phyloP scores from a whole-genome alignment of 2,329 filamentous ascomycete genomes.

The Fusarium scirpi region DNA sequence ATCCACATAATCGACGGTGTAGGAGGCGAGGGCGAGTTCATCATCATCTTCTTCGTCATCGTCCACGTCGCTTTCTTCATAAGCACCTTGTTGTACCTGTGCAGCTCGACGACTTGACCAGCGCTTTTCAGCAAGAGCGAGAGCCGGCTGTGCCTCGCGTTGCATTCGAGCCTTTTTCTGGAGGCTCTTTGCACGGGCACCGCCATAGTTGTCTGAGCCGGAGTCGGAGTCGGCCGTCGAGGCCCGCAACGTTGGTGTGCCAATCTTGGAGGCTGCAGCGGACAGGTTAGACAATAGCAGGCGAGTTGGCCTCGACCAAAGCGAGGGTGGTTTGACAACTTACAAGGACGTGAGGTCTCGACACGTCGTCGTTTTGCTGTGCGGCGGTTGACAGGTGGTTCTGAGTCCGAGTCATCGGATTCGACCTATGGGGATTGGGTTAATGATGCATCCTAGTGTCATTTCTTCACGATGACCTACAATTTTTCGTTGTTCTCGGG shows the following conservation, averaged over 20 bases:
- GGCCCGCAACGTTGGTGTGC: conserved; percentile 66
- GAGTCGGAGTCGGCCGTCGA: conserved; percentile 73
- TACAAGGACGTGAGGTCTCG: conserved; percentile 73
- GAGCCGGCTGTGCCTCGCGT: conserved; percentile 73
- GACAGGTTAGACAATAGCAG: conserved; percentile 30
- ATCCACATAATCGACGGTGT: conserved; percentile 76
- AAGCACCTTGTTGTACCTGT: conserved; percentile 72
- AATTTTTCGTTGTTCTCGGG: conserved; percentile 68
- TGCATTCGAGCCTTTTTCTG: conserved; percentile 84
- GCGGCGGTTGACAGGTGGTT: conserved; percentile 68
- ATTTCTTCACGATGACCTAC: conserved; percentile 55
- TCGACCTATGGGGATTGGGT: conserved; percentile 56
- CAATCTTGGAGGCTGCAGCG: conserved; percentile 68
- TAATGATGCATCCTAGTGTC: conserved; percentile 10
- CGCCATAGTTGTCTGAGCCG: conserved; percentile 83
- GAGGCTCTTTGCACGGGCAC: conserved; percentile 74
- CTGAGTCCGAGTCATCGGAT: conserved; percentile 77
- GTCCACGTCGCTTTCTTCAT: conserved; percentile 75
- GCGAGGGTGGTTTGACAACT: conserved; percentile 45
- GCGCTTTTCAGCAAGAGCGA: conserved; percentile 82
- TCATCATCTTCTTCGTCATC: conserved; percentile 74
- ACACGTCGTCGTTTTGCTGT: conserved; percentile 76
- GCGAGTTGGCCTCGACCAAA: background rate
- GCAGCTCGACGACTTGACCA: conserved; percentile 91
- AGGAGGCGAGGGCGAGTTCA: conserved; percentile 72